Conservation (phyloP, 2,329 filamentous ascomycete species). For the Remersonia thermophila region DNA sequence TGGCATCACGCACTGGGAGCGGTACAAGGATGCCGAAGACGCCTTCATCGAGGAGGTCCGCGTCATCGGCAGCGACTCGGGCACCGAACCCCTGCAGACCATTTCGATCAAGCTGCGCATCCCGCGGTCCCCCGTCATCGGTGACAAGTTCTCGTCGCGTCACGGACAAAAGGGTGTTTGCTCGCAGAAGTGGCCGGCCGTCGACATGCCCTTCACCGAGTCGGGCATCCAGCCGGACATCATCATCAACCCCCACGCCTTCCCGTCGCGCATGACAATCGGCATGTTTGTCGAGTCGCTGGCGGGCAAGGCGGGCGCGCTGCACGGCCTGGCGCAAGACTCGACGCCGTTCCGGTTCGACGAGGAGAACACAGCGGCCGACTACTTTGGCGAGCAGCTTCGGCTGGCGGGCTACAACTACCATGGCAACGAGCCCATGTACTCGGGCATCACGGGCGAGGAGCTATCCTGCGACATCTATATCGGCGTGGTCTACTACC, state of each 20-base stretch:
- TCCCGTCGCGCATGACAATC: conserved; percentile 98
- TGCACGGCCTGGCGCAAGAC: conserved; percentile 93
- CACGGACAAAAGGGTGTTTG: conserved; percentile 97
- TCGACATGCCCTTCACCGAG: conserved; percentile 95
- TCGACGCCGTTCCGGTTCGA: conserved; percentile 91
- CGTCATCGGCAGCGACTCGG: conserved; percentile 73
- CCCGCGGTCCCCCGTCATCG: conserved; percentile 81
- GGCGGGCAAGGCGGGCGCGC: conserved; percentile 83
- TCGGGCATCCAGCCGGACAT: conserved; percentile 92
- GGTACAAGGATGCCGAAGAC: conserved; percentile 85
- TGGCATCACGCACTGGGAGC: conserved; percentile 73
- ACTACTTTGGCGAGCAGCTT: conserved; percentile 94
- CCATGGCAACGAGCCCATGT: conserved; percentile 97
- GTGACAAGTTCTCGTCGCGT: conserved; percentile 97
- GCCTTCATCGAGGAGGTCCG: conserved; percentile 90
- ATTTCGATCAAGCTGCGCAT: conserved; percentile 89
- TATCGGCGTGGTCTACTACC: conserved; percentile 94
- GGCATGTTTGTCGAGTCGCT: conserved; percentile 98
- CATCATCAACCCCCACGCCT: conserved; percentile 99
- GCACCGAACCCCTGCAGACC: conserved; percentile 71
- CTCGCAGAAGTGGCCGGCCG: conserved; percentile 87
- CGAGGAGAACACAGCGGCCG: conserved; percentile 79
- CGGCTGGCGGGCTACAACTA: conserved; percentile 95
- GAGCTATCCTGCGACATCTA: conserved; percentile 94
- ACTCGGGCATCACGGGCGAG: conserved; percentile 90